Base-by-base conservation (phyloP, 2,329 filamentous ascomycete species). In the Penicillium thymicola region DNA sequence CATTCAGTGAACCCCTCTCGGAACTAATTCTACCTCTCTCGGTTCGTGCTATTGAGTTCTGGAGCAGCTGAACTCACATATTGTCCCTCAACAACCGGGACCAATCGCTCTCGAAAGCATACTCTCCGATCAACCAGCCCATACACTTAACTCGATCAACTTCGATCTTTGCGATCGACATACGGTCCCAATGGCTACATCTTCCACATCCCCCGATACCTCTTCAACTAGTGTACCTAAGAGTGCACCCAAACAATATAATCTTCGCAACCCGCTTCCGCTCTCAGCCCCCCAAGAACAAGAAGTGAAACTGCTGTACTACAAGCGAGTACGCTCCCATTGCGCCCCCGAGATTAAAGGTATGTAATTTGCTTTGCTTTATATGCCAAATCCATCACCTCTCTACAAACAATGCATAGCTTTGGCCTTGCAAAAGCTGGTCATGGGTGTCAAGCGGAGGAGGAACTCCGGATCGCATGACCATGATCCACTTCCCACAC, bases 321-420 rank as follows among this genome's bases (percentile, higher is more conserved):
- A 93, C 77, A 87, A 89, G 65, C 83, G 89, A 56, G 92, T 96
- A 59, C 83, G 92, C 63, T 80, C 79, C 34, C 81, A 87, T 67
- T 97, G 92, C 76, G 85, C 85, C 5, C 82, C 85, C 0, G 89
- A 93, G 70, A 92, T 94, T 55, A 89, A 89, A 78, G 85, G 89
- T 90, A 66, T 48, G 73, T 64, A 32, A 34, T 28, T 41, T 38
- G 4, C 5, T 13, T 42, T 18, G 13, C 14, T 40, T 46, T 4
- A 6, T 23, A 8, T 11, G 5, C 27, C 11, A 41, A 30, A 28
- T 13, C 16, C 28, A 14, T n/a, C 10, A 21, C 23, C 4, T 34
- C 5, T 30, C 21, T 13, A 0, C 21, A 5, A 40, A 11, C 5
- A n/a, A 18, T 27, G 14, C 28, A 54, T 27, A n/a, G 8, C 10